phyloP scores from a whole-genome alignment of 371 early-diverging fungal genomes.

The Chytridium lagenaria region DNA sequence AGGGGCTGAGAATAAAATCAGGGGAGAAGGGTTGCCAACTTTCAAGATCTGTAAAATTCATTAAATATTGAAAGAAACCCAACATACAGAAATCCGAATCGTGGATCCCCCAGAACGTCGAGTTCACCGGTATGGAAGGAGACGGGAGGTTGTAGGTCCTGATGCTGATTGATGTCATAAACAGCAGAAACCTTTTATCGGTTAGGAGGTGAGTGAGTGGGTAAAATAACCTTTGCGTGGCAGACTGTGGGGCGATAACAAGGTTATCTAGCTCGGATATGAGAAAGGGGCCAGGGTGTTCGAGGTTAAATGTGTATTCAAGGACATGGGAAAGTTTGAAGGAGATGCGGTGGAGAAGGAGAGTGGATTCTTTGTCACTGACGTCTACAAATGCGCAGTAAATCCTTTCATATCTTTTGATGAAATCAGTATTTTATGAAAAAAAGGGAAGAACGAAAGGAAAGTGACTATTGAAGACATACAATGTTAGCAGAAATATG shows the following conservation, averaged over 20 bases:
- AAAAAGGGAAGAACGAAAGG: not conserved
- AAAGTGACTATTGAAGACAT: slow-evolving; percentile 1
- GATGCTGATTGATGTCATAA: not conserved
- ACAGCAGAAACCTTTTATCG: not conserved
- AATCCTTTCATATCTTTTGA: slow-evolving; percentile 2
- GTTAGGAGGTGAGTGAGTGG: too few relatives aligned
- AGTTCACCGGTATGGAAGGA: slow-evolving; percentile 3
- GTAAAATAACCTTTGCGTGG: slow-evolving; percentile 4
- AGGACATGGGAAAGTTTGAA: slow-evolving; percentile 3
- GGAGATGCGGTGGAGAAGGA: slow-evolving; percentile 14
- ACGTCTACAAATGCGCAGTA: slow-evolving; percentile 18
- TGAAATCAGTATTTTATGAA: too few relatives aligned
- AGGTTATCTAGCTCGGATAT: slow-evolving; percentile 22
- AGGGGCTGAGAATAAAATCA: slow-evolving; percentile 10
- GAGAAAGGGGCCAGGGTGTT: slow-evolving; percentile 10
- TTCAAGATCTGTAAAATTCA: not conserved
- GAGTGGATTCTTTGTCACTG: not conserved
- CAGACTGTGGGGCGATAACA: slow-evolving; percentile 3
- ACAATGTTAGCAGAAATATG: slow-evolving; percentile 14
- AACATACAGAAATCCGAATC: not conserved
- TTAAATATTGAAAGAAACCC: not conserved
- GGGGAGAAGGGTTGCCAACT: slow-evolving; percentile 18
- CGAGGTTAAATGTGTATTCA: slow-evolving; percentile 16
- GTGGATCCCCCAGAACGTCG: not conserved
- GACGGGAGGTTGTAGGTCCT: not conserved